A percentile compares a stretch with the other conserved stretches of the same genome.
phyloP scores from a whole-genome alignment of 2,329 filamentous ascomycete species.

The Alternaria hordeiaustralica region DNA sequence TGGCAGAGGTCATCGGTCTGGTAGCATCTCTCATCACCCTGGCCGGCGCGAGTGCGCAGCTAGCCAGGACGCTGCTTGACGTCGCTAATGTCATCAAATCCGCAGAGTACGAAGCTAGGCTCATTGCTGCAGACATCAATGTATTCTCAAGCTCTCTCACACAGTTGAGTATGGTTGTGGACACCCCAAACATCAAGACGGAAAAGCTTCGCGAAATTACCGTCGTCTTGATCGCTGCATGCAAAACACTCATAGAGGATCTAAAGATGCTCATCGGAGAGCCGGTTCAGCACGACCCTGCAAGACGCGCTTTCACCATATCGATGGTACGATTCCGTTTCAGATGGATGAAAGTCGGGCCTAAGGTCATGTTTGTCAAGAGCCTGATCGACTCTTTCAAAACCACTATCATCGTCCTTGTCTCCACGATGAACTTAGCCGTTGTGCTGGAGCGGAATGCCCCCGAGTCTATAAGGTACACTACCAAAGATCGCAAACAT shows the following conservation, averaged over 20 bases:
- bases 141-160: neutral
- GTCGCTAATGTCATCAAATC: neutral
- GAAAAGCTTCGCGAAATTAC: neutral
- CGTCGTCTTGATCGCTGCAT: neutral
- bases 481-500: neutral
- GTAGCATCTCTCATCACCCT: neutral
- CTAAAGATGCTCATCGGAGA: neutral
- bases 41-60: neutral
- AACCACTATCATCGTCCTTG: neutral
- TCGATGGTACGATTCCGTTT: neutral
- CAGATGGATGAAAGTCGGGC: neutral
- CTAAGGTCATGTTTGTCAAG: neutral
- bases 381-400: neutral
- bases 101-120: neutral
- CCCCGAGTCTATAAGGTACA: neutral
- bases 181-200: rapidly evolving
- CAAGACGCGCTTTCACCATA: neutral
- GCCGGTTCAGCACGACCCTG: neutral
- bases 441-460: neutral
- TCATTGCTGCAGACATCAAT: neutral
- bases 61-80: neutral
- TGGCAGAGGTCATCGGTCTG: neutral
- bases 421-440: neutral
- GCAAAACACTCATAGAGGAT: neutral
- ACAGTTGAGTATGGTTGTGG: neutral